phyloP scores from a whole-genome alignment of 2,329 filamentous ascomycete genomes.

The Epichloe hybrida region DNA sequence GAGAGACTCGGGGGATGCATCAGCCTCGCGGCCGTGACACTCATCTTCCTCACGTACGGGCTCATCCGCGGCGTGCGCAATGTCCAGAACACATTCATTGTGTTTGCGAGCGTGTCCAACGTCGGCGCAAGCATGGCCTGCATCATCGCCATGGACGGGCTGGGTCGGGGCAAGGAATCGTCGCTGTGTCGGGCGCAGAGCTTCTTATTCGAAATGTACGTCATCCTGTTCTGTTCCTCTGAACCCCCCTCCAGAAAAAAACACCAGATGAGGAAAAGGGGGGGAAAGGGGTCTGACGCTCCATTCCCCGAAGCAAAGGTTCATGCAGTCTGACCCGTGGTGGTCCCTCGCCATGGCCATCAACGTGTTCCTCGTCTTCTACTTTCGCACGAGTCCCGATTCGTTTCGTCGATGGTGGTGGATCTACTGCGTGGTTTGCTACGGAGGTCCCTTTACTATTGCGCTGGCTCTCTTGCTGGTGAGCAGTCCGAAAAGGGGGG shows the following conservation, averaged over 20 bases:
- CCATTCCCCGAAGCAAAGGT: constrained; percentile 26
- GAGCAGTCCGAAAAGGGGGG: constrained; percentile 20
- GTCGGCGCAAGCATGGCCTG: constrained; percentile 50
- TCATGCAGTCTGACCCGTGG: constrained; percentile 63
- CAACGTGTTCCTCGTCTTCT: constrained; percentile 63
- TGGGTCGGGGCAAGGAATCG: constrained; percentile 38
- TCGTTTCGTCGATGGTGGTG: constrained; percentile 61
- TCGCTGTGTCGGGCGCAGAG: constrained; percentile 48
- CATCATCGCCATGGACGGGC: constrained; percentile 54
- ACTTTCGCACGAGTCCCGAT: constrained; percentile 45
- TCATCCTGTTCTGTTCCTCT: constrained; percentile 1
- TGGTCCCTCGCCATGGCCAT: constrained; percentile 74
- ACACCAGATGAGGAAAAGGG: no score
- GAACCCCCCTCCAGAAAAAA: no score
- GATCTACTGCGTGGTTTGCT: constrained; percentile 57
- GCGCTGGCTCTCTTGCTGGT: constrained; percentile 52
- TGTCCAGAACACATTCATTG: constrained; percentile 48
- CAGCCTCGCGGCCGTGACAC: constrained; percentile 35
- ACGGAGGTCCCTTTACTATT: constrained; percentile 56
- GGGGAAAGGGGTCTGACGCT: no score
- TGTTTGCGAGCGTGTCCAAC: constrained; percentile 47
- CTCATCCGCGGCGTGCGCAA: constrained; percentile 39
- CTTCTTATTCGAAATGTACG: constrained; percentile 55
- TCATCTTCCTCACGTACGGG: constrained; percentile 39
- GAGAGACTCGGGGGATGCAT: constrained; percentile 43